These are phyloP conservation scores for Polytolypa hystricis DNA, from an alignment of 2,329 filamentous ascomycete species.

Conservation along the genomic window DNA sequence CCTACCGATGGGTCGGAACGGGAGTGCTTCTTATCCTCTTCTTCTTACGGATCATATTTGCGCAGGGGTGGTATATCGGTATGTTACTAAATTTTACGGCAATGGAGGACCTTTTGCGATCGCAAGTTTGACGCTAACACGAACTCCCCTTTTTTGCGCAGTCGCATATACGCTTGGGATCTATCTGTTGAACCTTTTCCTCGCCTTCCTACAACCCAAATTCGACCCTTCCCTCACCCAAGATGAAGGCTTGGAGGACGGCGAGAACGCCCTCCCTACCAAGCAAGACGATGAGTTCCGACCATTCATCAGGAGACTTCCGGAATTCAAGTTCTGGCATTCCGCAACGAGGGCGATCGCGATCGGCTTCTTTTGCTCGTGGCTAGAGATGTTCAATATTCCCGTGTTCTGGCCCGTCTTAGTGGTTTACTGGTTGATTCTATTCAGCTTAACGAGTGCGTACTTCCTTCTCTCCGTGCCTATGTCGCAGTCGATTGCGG, in stretches of 20 bases:
- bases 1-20: conserved; percentile 88
- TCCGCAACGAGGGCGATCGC: conserved; percentile 76
- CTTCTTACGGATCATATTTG: conserved; percentile 77
- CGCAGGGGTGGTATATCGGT: conserved; percentile 99
- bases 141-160: too few species aligned
- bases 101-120: background rate
- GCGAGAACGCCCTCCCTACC: conserved; percentile 66
- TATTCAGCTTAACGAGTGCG: conserved; percentile 91
- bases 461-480: conserved; percentile 16
- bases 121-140: conserved; percentile 1
- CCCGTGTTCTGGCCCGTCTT: conserved; percentile 98
- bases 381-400: conserved; percentile 89
- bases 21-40: conserved; percentile 64
- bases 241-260: conserved; percentile 95
- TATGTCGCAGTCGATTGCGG: background rate
- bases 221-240: conserved; percentile 94
- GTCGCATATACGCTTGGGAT: conserved; percentile 97
- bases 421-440: conserved; percentile 96
- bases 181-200: conserved; percentile 97
- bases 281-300: conserved; percentile 97
- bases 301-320: conserved; percentile 88
- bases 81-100: conserved; percentile 20
- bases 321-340: conserved; percentile 99
- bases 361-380: conserved; percentile 78
- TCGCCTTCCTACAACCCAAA: conserved; percentile 95